Percentiles rank a stretch among this genome's conserved stretches.
These are phyloP conservation scores for Daldinia caldariorum DNA, from an alignment of 495 filamentous ascomycete species.

Conservation along the genomic window DNA sequence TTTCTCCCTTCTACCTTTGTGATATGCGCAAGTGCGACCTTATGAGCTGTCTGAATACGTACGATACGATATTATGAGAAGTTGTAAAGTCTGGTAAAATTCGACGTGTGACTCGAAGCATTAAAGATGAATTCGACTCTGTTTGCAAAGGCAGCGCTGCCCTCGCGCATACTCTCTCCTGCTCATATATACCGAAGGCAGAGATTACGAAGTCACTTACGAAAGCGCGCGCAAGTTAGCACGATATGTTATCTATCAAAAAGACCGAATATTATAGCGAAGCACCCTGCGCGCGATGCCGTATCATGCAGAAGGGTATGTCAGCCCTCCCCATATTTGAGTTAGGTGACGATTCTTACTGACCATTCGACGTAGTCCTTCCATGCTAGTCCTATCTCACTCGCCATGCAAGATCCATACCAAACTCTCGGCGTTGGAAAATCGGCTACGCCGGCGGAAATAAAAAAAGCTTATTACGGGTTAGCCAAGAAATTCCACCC, in stretches of 20 bases:
- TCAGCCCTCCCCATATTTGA: conserved; percentile 5
- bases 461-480: conserved; percentile 98
- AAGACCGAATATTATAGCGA: conserved; percentile 16
- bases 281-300: conserved; percentile 18
- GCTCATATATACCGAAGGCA: conserved; percentile 59
- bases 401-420: conserved; percentile 82
- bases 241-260: conserved; percentile 42
- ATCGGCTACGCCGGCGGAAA: conserved; percentile 80
- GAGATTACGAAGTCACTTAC: conserved; percentile 48
- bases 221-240: conserved; percentile 44
- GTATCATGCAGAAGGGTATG: conserved; percentile 39
- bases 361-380: conserved; percentile 66
- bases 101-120: conserved; percentile 22
- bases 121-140: conserved; percentile 61
- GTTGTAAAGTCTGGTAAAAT: conserved; percentile 5
- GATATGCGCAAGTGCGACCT: conserved; percentile 6
- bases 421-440: conserved; percentile 84
- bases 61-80: conserved; percentile 28
- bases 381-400: conserved; percentile 71
- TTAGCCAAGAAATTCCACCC: conserved; percentile 98
- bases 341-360: conserved; percentile 5
- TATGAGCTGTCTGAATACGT: background rate
- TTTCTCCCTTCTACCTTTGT: conserved; percentile 16
- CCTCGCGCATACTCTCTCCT: conserved; percentile 60
- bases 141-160: conserved; percentile 61